Evolutionary conservation across 768 basidiomycete species (phyloP).

Genomic region (Hygrophoropsis aurantiaca): DNA sequence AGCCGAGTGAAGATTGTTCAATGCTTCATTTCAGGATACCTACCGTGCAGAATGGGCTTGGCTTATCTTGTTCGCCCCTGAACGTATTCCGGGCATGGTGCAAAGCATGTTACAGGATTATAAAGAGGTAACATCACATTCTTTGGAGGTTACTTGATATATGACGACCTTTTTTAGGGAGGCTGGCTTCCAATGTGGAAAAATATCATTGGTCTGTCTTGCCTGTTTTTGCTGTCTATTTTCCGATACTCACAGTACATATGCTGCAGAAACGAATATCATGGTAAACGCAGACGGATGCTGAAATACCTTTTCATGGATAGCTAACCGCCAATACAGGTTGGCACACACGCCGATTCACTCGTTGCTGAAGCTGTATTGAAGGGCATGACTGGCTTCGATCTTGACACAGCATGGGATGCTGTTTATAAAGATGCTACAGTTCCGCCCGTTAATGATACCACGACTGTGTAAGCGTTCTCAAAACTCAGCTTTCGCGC

Average conservation of each 20-base stretch:
- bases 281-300: conserved; percentile 54
- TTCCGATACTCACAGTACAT: neutral
- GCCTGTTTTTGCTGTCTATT: neutral
- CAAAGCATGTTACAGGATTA: conserved; percentile 82
- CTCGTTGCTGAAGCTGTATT: conserved; percentile 70
- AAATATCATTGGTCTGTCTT: conserved; percentile 59
- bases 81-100: conserved; percentile 74
- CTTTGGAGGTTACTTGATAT: neutral
- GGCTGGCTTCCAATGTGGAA: conserved; percentile 94
- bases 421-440: conserved; percentile 76
- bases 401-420: conserved; percentile 64
- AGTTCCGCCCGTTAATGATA: conserved; percentile 58
- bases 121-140: conserved; percentile 44
- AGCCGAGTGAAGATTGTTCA: neutral
- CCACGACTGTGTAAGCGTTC: conserved; percentile 45
- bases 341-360: conserved; percentile 79
- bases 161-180: conserved; percentile 34
- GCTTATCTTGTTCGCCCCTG: conserved; percentile 74
- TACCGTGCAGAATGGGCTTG: conserved; percentile 80
- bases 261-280: conserved; percentile 66
- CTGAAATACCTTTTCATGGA: neutral
- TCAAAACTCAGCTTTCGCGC: neutral
- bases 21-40: conserved; percentile 55
- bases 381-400: conserved; percentile 65
- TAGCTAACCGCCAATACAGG: conserved; percentile 34